phyloP scores from a whole-genome alignment of 2,329 filamentous ascomycete species.

The Fusarium brevicatenulatum region DNA sequence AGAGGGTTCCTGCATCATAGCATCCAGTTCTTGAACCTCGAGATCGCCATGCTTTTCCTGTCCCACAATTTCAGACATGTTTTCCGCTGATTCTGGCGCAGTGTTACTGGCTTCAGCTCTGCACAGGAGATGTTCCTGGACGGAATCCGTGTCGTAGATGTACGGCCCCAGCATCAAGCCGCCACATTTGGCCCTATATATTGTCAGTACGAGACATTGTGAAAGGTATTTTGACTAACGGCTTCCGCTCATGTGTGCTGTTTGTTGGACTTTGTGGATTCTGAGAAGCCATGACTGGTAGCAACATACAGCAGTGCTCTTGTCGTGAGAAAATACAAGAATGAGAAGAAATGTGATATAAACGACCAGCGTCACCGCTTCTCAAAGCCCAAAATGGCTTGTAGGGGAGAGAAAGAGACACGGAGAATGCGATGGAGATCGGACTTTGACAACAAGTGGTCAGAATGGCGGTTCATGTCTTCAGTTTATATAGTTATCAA shows the following conservation, averaged over 20 bases:
- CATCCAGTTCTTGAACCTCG: background rate
- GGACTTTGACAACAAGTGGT: background rate
- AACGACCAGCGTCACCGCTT: background rate
- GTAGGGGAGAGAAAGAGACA: background rate
- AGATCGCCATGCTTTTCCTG: background rate
- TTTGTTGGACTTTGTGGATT: background rate
- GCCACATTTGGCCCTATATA: background rate
- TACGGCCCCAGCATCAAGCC: background rate
- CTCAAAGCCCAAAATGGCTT: constrained; percentile 21
- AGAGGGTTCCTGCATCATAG: background rate
- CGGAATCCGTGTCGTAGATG: constrained; percentile 9
- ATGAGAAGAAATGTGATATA: background rate
- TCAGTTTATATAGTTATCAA: background rate
- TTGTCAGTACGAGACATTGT: background rate
- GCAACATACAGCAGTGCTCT: background rate
- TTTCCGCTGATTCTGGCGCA: background rate
- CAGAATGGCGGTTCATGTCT: too few species aligned
- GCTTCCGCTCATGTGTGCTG: background rate
- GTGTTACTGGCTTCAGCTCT: background rate
- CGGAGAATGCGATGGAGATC: background rate
- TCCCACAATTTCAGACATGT: background rate
- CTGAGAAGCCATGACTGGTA: background rate
- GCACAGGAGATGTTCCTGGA: constrained; percentile 3
- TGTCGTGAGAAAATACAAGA: background rate
- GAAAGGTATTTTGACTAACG: background rate